Base-by-base conservation (phyloP, 225 moss, liverwort and hornwort genomes). In the Lunularia cruciata region DNA sequence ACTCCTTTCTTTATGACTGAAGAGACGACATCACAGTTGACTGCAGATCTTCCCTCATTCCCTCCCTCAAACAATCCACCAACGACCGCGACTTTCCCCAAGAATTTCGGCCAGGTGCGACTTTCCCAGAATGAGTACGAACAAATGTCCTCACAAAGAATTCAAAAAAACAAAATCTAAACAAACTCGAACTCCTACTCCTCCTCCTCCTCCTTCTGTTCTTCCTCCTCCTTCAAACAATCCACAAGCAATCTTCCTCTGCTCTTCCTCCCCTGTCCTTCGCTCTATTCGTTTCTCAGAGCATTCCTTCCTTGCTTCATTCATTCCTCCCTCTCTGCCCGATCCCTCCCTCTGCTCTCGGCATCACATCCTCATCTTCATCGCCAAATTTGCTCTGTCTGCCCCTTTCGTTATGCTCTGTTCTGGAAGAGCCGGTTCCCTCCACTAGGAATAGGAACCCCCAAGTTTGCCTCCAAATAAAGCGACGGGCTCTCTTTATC, bases 21-120 rank as follows among this genome's bases (percentile, higher is more conserved):
- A 4, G 33, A 57, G 33, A 30, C 56, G 56, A 13, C 56, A 32
- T 18, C 31, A 12, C 31, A 32, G 30, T 32, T 16, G 16, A 57
- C 16, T 57, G 56, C 31, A 57, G 56, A 32, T 57, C 30, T 16
- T 32, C 30, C 56, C 30, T 15, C 32, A 1, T 32, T 16, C 56
- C 30, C 56, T 30, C 30, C 32, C 8, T 32, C 6, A 30, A 31
- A 13, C 56, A 57, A 30, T 57, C 32, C 31, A 57, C 32, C 31
- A 57, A 57, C 56, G 13, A 57, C 56, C 56, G 32, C 56, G 32
- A 32, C 32, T 30, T 16, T 32, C 56, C 56, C 56, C 31, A 57
- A 57, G 56, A 57, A 57, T 57, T 57, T 18, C 56, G 56, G 56
- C 30, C 16, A 7, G 32, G 19, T 57, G 32, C 33, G 32, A 57